Conservation (phyloP, 495 filamentous ascomycete genomes). For the Ramalina peruviana region DNA sequence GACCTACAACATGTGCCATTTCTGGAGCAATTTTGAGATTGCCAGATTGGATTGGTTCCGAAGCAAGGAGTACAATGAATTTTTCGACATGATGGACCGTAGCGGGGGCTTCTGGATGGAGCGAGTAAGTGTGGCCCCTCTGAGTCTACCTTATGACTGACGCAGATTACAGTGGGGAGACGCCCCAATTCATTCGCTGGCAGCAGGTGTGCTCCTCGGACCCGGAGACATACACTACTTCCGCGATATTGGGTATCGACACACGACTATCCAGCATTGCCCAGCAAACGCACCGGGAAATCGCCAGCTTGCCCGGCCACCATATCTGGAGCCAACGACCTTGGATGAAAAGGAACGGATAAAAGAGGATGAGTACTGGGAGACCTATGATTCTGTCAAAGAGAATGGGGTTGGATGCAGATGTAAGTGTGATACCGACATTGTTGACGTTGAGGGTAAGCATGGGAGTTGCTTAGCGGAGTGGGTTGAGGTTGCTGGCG, state of each 20-base stretch:
- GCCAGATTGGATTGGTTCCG: slow-evolving; percentile 89
- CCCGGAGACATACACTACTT: slow-evolving; percentile 93
- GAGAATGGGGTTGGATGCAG: slow-evolving; percentile 96
- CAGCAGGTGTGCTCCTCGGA: slow-evolving; percentile 73
- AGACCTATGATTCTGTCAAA: slow-evolving; percentile 65
- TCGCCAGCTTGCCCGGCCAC: slow-evolving; percentile 67
- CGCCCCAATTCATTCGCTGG: slow-evolving; percentile 95
- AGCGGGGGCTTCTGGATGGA: slow-evolving; percentile 99
- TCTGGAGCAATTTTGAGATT: slow-evolving; percentile 99
- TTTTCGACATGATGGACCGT: slow-evolving; percentile 98
- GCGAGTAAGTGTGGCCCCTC: slow-evolving; percentile 45
- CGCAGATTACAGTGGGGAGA: slow-evolving; percentile 70
- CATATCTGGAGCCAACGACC: slow-evolving; percentile 76
- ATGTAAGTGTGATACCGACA: slow-evolving; percentile 97
- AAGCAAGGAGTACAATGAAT: slow-evolving; percentile 91
- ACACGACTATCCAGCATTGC: slow-evolving; percentile 98
- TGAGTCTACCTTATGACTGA: slow-evolving; percentile 15
- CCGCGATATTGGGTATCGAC: slow-evolving; percentile 96
- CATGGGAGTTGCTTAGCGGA: slow-evolving; percentile 87
- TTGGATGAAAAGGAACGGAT: slow-evolving; percentile 71
- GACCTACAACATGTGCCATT: slow-evolving; percentile 99
- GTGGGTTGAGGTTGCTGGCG: slow-evolving; percentile 96
- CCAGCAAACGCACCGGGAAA: slow-evolving; percentile 81
- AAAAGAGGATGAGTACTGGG: slow-evolving; percentile 97
- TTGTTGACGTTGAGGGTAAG: slow-evolving; percentile 94